A percentile compares a stretch with the other conserved stretches of the same genome.
These are phyloP conservation scores for Sanghuangporus weigelae DNA, from an alignment of 1,284 basidiomycete genomes.

Conservation along the genomic window DNA sequence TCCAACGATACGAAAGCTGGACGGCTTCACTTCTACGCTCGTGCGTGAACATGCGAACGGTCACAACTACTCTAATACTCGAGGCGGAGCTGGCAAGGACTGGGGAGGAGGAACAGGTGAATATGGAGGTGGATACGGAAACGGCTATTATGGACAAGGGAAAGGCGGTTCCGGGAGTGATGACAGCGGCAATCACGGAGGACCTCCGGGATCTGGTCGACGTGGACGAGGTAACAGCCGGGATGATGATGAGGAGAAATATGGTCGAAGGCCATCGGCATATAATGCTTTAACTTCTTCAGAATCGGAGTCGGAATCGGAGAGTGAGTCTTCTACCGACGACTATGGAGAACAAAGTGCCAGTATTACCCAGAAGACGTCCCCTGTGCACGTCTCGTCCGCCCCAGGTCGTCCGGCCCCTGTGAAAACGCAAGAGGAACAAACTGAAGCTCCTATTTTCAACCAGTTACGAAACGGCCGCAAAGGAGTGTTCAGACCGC, in stretches of 20 bases:
- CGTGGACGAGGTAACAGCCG: conserved; percentile 5
- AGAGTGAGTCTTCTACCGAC: conserved; percentile 14
- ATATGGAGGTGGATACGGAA: neutral
- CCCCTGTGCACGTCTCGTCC: conserved; percentile 21
- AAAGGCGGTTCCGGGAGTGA: conserved; percentile 13
- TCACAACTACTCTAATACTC: conserved; percentile 5
- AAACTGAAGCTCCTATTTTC: conserved; percentile 20
- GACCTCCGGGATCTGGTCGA: neutral
- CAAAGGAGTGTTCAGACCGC: conserved; percentile 15
- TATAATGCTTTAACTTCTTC: neutral
- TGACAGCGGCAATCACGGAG: neutral
- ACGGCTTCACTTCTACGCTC: neutral
- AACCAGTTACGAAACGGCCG: conserved; percentile 15
- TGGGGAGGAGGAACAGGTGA: neutral
- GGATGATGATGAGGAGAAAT: conserved; percentile 1
- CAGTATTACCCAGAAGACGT: neutral
- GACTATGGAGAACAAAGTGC: conserved; percentile 8
- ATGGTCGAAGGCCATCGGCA: neutral
- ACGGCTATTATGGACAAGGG: neutral
- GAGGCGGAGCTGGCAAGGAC: conserved; percentile 7
- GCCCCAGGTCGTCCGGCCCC: conserved; percentile 15
- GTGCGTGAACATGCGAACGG: conserved; percentile 6
- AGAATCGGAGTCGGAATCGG: conserved; percentile 16
- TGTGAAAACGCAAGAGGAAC: conserved; percentile 26
- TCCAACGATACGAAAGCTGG: neutral